Evolutionary conservation across 2,329 filamentous ascomycete genomes (phyloP).

Genomic region (Coniochaeta hoffmannii): DNA sequence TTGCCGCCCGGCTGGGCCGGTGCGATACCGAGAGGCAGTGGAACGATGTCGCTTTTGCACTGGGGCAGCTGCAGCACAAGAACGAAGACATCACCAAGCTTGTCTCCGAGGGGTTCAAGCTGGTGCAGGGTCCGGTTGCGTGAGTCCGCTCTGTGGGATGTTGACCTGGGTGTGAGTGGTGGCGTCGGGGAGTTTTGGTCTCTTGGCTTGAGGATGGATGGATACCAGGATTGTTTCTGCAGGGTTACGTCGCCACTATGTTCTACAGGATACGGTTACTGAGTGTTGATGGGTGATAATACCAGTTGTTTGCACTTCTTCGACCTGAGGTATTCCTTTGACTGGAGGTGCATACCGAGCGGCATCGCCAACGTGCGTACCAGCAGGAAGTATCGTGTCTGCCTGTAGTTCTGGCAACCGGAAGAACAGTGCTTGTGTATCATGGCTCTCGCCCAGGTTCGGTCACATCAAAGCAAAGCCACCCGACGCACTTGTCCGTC

Average conservation of each 20-base stretch:
- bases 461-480: too few species aligned
- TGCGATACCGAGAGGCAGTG: slow-evolving; percentile 93
- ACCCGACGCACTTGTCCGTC: too few species aligned
- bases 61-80: slow-evolving; percentile 86
- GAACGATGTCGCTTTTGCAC: slow-evolving; percentile 92
- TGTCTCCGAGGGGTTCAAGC: slow-evolving; percentile 67
- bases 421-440: too few species aligned
- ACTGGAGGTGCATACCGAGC: slow-evolving; percentile 36
- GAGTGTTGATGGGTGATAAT: not conserved
- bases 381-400: too few species aligned
- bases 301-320: not conserved
- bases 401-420: too few species aligned
- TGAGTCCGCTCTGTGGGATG: not conserved
- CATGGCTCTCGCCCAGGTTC: not conserved
- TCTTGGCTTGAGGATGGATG: not conserved
- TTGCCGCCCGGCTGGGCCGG: slow-evolving; percentile 75
- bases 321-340: too few species aligned
- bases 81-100: slow-evolving; percentile 81
- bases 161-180: not conserved
- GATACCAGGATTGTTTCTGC: not conserved
- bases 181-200: not conserved
- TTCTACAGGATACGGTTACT: not conserved
- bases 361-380: too few species aligned
- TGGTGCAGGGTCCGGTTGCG: slow-evolving; percentile 54
- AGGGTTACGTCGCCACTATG: not conserved